phyloP scores from a whole-genome alignment of 768 basidiomycete genomes.

The Calocybe gangraenosa region DNA sequence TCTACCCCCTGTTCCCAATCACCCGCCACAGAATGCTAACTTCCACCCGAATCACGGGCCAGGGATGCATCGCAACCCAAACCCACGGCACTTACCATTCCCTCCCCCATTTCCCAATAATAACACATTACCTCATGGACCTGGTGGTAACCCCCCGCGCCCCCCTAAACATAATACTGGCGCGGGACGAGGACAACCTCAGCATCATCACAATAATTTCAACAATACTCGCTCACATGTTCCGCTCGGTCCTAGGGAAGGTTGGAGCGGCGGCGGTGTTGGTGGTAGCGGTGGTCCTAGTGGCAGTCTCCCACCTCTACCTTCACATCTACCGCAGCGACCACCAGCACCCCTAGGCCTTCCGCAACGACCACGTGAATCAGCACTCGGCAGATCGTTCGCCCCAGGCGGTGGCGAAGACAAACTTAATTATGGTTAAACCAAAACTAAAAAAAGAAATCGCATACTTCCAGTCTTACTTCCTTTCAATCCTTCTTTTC shows the following conservation, averaged over 20 bases:
- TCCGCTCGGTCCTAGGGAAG: neutral
- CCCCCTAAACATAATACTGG: neutral
- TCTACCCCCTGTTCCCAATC: neutral
- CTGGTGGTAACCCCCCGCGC: too few relatives aligned
- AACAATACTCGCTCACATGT: conserved; percentile 1
- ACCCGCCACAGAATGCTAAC: conserved; percentile 20
- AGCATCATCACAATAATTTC: conserved; percentile 1
- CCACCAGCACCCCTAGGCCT: conserved; percentile 7
- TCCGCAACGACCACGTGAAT: neutral
- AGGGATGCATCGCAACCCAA: conserved; percentile 3
- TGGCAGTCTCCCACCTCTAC: neutral
- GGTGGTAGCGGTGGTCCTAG: neutral
- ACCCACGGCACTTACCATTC: conserved; percentile 27
- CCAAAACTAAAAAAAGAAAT: too few relatives aligned
- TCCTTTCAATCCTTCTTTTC: neutral
- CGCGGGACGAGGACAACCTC: conserved; percentile 1
- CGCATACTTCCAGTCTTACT: too few relatives aligned
- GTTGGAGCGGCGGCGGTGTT: neutral
- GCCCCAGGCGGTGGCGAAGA: conserved; percentile 3
- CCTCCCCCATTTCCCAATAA: conserved; percentile 41
- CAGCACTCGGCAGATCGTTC: conserved; percentile 3
- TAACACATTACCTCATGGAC: neutral
- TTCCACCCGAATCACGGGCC: conserved; percentile 5
- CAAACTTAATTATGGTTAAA: conserved; percentile 18
- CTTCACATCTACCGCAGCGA: conserved; percentile 7